Base-by-base conservation (phyloP, 2,329 filamentous ascomycete species). In the Metarhizium robertsii region DNA sequence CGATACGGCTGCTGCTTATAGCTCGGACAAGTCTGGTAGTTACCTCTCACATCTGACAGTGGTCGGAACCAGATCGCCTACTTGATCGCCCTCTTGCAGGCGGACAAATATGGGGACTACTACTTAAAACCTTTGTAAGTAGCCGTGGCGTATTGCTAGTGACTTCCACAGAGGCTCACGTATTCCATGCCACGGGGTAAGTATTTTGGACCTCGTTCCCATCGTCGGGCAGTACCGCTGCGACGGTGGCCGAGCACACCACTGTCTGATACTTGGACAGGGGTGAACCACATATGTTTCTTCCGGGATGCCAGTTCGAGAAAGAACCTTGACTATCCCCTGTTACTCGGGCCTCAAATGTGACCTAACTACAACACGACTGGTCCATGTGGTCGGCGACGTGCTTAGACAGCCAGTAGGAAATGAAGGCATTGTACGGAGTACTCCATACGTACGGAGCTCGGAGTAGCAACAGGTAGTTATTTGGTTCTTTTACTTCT, bases 301-400 rank as follows among this genome's bases (percentile, higher is more conserved):
- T 46, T 40, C 57, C 56, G 58, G 59, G 52, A 56, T 61, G 54
- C 59, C 58, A 46, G 51, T 60, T 61, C 43, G 55, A 60, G 58
- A 53, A 57, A 46, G 56, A 50, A 53, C 42, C 58, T 38, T 45
- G 47, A 14, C 43, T 5, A 13, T 16, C 25, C 53, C 42, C 3
- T 20, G 29, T n/a, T 13, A 6, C 11, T 8, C 34, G 8, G 40
- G 40, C 13, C 40, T 18, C 13, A 43, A 43, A 43, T 45, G 42
- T 25, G 3, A 45, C 42, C n/a, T 16, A 18, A 16, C n/a, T 20
- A 25, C 42, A 45, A 18, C 42, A 53, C 25, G 50, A 45, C 50
- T 45, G 38, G 20, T 18, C 16, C 29, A n/a, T 50, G 6, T 50
- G 47, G 47, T 36, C 29, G 20, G 47, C 47, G 16, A 18, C 11